Conservation (phyloP, 768 basidiomycete species). For the Fomitopsis pulvina region DNA sequence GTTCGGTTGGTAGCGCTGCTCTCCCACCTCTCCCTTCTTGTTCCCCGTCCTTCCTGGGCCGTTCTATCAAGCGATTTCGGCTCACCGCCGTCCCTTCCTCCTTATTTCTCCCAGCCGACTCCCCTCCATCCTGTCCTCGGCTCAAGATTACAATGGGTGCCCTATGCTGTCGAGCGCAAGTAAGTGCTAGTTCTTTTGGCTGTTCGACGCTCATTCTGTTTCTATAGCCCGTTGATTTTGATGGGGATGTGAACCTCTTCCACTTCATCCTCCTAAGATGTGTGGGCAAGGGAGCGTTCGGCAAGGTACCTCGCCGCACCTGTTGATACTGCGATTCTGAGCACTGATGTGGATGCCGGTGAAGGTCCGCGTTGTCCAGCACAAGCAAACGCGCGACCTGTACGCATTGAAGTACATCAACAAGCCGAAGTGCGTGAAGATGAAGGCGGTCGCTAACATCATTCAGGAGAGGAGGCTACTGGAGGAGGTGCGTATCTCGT, state of each 20-base stretch:
- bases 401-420: conserved; percentile 99
- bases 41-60: conserved; percentile 5
- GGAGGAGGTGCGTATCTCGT: conserved; percentile 69
- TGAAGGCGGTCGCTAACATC: conserved; percentile 97
- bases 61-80: conserved; percentile 9
- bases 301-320: conserved; percentile 64
- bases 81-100: conserved; percentile 8
- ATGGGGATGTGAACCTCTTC: conserved; percentile 93
- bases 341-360: neutral
- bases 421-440: conserved; percentile 95
- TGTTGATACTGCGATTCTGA: neutral
- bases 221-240: conserved; percentile 84
- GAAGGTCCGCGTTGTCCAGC: conserved; percentile 98
- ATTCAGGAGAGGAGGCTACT: conserved; percentile 92
- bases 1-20: too few species aligned
- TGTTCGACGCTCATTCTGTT: conserved; percentile 5
- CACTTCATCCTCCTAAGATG: conserved; percentile 93
- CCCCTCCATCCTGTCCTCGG: conserved; percentile 7
- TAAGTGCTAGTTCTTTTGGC: conserved; percentile 23
- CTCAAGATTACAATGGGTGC: conserved; percentile 57
- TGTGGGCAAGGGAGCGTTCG: conserved; percentile 98
- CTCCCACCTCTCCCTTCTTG: conserved; percentile 7
- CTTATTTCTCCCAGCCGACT: conserved; percentile 3
- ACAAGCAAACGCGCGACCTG: conserved; percentile 94
- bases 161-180: conserved; percentile 79